These are phyloP conservation scores for Cardamine chenopodiifolia DNA, from an alignment of 345 rosid genomes.

Conservation along the genomic window DNA sequence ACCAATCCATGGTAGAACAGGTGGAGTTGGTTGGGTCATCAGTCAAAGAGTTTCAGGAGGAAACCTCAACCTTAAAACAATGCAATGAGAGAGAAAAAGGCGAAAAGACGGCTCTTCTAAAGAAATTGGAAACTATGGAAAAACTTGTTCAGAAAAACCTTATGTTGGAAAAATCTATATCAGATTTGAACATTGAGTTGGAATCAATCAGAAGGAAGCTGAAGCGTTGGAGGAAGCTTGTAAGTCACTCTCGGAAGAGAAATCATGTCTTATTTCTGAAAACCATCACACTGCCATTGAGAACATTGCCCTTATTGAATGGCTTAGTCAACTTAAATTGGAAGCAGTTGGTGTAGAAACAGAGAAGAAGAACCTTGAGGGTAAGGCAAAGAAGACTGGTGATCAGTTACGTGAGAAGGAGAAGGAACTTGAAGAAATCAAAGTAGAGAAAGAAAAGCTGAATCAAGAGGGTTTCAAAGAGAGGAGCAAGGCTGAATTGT, in stretches of 20 bases:
- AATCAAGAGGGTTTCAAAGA: slow-evolving; percentile 49
- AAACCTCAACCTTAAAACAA: slow-evolving; percentile 57
- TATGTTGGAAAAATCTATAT: slow-evolving; percentile 73
- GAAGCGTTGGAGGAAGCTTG: slow-evolving; percentile 64
- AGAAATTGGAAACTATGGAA: slow-evolving; percentile 72
- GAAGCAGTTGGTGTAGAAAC: slow-evolving; percentile 57
- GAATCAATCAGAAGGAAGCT: slow-evolving; percentile 66
- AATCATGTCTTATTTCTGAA: slow-evolving; percentile 63
- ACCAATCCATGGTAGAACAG: slow-evolving; percentile 32
- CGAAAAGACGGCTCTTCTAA: slow-evolving; percentile 58
- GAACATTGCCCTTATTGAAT: slow-evolving; percentile 59
- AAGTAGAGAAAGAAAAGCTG: slow-evolving; percentile 53
- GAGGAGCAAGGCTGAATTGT: slow-evolving; percentile 50
- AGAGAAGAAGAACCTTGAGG: slow-evolving; percentile 51
- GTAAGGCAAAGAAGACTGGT: slow-evolving; percentile 43
- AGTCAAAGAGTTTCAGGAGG: slow-evolving; percentile 63
- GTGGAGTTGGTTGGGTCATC: slow-evolving; percentile 54
- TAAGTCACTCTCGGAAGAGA: slow-evolving; percentile 60
- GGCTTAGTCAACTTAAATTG: slow-evolving; percentile 62
- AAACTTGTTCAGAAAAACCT: slow-evolving; percentile 70
- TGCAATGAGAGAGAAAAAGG: slow-evolving; percentile 48
- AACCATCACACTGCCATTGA: slow-evolving; percentile 53
- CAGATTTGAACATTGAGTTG: slow-evolving; percentile 75
- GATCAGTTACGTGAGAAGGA: slow-evolving; percentile 48
- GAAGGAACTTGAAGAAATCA: slow-evolving; percentile 52